Base-by-base conservation (phyloP, 768 basidiomycete genomes). In the Multifurca ochricompacta region DNA sequence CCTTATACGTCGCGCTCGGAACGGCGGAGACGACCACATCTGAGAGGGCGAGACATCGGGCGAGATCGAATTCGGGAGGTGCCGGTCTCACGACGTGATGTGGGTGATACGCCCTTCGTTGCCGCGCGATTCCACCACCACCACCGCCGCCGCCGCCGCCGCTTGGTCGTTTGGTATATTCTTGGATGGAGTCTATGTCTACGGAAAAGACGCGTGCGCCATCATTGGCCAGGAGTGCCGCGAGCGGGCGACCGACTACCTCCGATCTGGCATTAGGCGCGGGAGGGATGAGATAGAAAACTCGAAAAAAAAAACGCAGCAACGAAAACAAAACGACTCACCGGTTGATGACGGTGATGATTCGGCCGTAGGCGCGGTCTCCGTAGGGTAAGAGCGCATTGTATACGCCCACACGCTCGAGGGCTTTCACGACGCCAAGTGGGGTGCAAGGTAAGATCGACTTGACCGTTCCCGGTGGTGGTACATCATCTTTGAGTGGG, bases 371-470 rank as follows among this genome's bases (percentile, higher is more conserved):
- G 7, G 93, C 94, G 30, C 94, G 80, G 68, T 97, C 93, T 31
- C 96, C 96, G 67, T 96, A 97, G 1, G 87, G 82, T 14, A 98
- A 77, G 61, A 97, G 78, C 60, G 71, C 84, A 72, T 97, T 97
- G 74, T 99, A 98, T 13, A 98, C 91, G 9, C 92, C 87, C 37
- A 86, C 75, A 65, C 84, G 78, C 67, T 99, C 96, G 23, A 99
- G 76, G 57, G 83, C 89, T 70, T 99, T 99, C 60, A 99, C 94
- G 64, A 97, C 87, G 3, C 92, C 96, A 10, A 99, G 79, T 0
- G 96, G 94, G 4, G 96, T 99, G 69, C 96, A 99, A 0, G 96
- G 96, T 32, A 99, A 79, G 65, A 99, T 91, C 4, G 92, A 95
- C 70, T 98, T 98, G 64, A 96, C 91, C 52, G 84, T 85, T 21